Evolutionary conservation across 2,329 filamentous ascomycete species (phyloP).

Genomic region (Colletotrichum neosansevieriae): DNA sequence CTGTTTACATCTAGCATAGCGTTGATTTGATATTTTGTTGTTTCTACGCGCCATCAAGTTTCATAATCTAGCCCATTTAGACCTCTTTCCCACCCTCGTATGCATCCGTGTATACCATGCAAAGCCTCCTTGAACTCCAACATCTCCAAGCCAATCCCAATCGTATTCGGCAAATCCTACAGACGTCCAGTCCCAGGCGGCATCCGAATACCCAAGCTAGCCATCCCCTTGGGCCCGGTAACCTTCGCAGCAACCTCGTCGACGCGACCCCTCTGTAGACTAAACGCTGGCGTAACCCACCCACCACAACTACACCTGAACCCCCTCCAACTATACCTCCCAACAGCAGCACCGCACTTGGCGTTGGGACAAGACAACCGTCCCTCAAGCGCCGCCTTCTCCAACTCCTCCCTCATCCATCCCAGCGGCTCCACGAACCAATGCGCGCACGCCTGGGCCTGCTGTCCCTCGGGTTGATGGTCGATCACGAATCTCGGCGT

Average conservation of each 20-base stretch:
- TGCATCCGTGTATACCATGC: neutral
- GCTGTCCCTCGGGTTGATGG: slow-evolving; percentile 60
- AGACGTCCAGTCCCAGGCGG: slow-evolving; percentile 58
- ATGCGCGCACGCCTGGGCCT: slow-evolving; percentile 73
- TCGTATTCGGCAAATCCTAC: slow-evolving; percentile 1
- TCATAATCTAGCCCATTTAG: too few species aligned
- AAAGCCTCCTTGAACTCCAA: neutral
- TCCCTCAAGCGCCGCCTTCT: slow-evolving; percentile 84
- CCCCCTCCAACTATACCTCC: slow-evolving; percentile 96
- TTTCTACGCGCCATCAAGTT: too few species aligned
- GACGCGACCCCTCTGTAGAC: slow-evolving; percentile 82
- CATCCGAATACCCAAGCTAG: slow-evolving; percentile 63
- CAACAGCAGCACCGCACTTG: slow-evolving; percentile 85
- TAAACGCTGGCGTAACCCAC: slow-evolving; percentile 94
- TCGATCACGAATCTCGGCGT: slow-evolving; percentile 72
- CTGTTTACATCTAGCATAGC: neutral
- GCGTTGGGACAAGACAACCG: slow-evolving; percentile 83
- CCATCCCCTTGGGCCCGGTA: slow-evolving; percentile 41
- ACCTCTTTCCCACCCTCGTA: too few species aligned
- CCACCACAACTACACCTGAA: slow-evolving; percentile 90
- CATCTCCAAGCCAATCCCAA: neutral
- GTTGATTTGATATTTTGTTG: neutral
- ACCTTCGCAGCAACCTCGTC: slow-evolving; percentile 70
- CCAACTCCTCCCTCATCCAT: slow-evolving; percentile 92
- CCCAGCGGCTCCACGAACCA: slow-evolving; percentile 92